Percentiles rank a stretch among this genome's conserved stretches.
Conservation (phyloP, 176 grass and related monocot genomes). For the Musa beccarii region DNA sequence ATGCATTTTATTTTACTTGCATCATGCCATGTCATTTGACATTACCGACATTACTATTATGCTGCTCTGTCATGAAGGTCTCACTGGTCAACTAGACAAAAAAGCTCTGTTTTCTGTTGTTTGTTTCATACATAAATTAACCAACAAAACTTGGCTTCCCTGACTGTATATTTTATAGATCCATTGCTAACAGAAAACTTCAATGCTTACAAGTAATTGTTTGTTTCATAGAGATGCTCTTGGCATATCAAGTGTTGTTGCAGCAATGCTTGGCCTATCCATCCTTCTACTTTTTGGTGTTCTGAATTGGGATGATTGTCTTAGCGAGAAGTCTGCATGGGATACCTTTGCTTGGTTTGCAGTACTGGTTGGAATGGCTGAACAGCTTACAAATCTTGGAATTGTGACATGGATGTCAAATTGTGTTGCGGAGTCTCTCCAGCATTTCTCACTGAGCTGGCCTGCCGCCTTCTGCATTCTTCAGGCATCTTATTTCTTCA, state of each 20-base stretch:
- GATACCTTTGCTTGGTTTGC: slow-evolving; percentile 83
- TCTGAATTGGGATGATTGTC: slow-evolving; percentile 77
- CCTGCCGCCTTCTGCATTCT: slow-evolving; percentile 65
- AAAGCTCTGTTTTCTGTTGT: not conserved
- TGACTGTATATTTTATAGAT: not conserved
- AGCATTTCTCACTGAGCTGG: slow-evolving; percentile 69
- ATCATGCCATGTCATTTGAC: no score
- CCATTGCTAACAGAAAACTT: not conserved
- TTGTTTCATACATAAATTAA: not conserved
- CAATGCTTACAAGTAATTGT: not conserved
- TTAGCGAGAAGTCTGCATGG: slow-evolving; percentile 87
- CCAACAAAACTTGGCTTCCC: not conserved
- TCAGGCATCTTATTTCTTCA: slow-evolving; percentile 58
- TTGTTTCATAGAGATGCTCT: slow-evolving; percentile 47
- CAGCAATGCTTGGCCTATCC: slow-evolving; percentile 82
- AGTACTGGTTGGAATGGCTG: slow-evolving; percentile 79
- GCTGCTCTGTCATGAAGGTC: no score
- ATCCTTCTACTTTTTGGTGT: slow-evolving; percentile 81
- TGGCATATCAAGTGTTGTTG: slow-evolving; percentile 64
- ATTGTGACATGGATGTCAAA: slow-evolving; percentile 75
- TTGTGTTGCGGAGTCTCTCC: slow-evolving; percentile 46
- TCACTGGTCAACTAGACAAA: no score
- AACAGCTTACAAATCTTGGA: slow-evolving; percentile 66
- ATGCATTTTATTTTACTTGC: no score
- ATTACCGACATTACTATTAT: no score